Base-by-base conservation (phyloP, 805 yeast species). In the Alloascoidea hylecoeti region DNA sequence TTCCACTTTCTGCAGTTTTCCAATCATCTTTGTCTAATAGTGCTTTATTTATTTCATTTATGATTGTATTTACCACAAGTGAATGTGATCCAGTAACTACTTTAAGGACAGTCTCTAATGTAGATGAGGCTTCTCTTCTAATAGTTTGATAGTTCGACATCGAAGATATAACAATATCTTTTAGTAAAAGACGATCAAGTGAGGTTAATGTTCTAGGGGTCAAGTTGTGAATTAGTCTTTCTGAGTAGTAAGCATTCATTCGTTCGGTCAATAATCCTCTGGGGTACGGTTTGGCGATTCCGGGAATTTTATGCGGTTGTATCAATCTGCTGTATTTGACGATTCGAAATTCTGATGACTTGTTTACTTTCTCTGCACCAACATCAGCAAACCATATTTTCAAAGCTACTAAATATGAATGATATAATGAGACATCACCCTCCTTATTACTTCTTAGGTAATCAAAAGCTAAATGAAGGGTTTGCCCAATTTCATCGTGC, bases 361-460 rank as follows among this genome's bases (percentile, higher is more conserved):
- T 75, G 37, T 76, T 66, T 1, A 78, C 55, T 9, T 79, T 60
- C 46, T 83, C 94, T 39, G 72, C 67, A 2, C 95, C 94, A 17
- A 79, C 78, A 50, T 85, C 92, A 17, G 79, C 64, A 46, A 79
- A 77, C 84, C 94, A 92, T 4, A 78, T 72, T 43, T 78, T 74
- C 34, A 79, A 51, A 2, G 78, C 75, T 48, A 73, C 71, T 19
- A 85, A 56, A 23, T 78, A 64, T 35, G 74, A 70, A 43, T 73
- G 73, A 50, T 77, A 68, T 4, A 80, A 51, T 9, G 71, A 69
- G 4, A 80, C 70, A 42, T 83, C 78, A 42, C 82, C 85, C 33
- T 70, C 75, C 34, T 67, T 68, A 37, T 70, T 57, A 1, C 61
- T 53, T 4, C 56, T 47, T 40, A 85, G 55, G 44, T 66, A 68